These are phyloP conservation scores for Tolypocladium guangdongense DNA, from an alignment of 2,329 filamentous ascomycete species.

Conservation along the genomic window DNA sequence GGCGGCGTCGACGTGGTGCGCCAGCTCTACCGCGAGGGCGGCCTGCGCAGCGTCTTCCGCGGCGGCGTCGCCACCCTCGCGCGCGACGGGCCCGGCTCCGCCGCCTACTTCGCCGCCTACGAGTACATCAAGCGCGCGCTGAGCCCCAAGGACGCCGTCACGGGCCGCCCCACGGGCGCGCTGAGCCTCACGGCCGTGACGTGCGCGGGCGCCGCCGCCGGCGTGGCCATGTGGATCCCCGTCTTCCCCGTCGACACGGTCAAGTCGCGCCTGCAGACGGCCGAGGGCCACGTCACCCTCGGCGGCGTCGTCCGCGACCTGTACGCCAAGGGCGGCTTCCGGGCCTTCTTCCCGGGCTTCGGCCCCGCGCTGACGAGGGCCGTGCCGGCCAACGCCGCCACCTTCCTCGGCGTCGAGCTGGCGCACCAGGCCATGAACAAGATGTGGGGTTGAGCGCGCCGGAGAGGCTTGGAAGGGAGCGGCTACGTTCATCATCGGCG, in stretches of 20 bases:
- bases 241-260: constrained; percentile 97
- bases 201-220: constrained; percentile 77
- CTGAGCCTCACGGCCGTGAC: constrained; percentile 76
- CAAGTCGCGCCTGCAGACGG: constrained; percentile 88
- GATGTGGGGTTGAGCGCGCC: constrained; percentile 39
- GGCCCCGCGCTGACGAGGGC: constrained; percentile 86
- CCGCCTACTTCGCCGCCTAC: constrained; percentile 95
- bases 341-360: constrained; percentile 95
- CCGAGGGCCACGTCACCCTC: constrained; percentile 73
- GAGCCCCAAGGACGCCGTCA: constrained; percentile 68
- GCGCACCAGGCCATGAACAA: constrained; percentile 76
- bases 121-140: constrained; percentile 85
- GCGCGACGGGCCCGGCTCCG: constrained; percentile 82
- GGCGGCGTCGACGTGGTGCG: constrained; percentile 84
- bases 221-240: constrained; percentile 98
- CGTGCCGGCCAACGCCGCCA: constrained; percentile 92
- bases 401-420: constrained; percentile 78
- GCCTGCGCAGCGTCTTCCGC: constrained; percentile 83
- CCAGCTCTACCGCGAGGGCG: constrained; percentile 86
- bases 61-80: constrained; percentile 85
- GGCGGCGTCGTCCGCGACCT: constrained; percentile 69
- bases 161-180: constrained; percentile 62
- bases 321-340: constrained; percentile 73
- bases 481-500: not conserved
- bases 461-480: no score